Base-by-base conservation (phyloP, 345 rosid genomes). In the Toxicodendron radicans region DNA sequence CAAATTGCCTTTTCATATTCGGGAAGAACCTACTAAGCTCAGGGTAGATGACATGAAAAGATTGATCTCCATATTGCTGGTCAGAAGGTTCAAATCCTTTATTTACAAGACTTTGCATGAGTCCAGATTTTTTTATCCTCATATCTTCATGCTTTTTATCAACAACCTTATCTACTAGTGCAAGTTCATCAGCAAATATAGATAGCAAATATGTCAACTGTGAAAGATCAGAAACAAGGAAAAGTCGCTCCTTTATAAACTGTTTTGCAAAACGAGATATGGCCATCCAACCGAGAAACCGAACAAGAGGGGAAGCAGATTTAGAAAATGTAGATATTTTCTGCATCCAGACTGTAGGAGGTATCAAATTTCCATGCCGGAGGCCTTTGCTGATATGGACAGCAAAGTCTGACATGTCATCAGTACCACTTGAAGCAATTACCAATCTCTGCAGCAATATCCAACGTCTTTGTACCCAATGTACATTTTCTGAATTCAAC, bases 221-320 rank as follows among this genome's bases (percentile, higher is more conserved):
- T 60, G 90, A 81, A 69, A 90, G 84, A 83, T 90, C 92, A 14
- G 92, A 80, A 76, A 87, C 85, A 61, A 92, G 92, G 80, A 81
- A 88, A 73, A 84, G 74, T 11, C 77, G 85, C 68, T 88, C 89
- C 77, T 75, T 82, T 35, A 77, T 66, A 81, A 82, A 90, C 76
- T 80, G 87, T 78, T 85, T 83, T 49, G 95, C 90, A 72, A 76
- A 79, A 57, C 90, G 87, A 74, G 95, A 90, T 79, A 92, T 74
- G 51, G 92, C 97, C 97, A 92, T 92, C 97, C 97, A 92, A 65
- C 97, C 97, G 77, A 92, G 86, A 83, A 88, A 92, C 32, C 92
- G 89, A 38, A 88, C 94, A 75, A 87, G 86, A 53, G 93, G 87
- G 17, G 84, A 88, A 76, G 84, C 75, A 87, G 81, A 87, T 53